Evolutionary conservation across 2,329 filamentous ascomycete genomes (phyloP).

Genomic region (Ramularia endophylla): DNA sequence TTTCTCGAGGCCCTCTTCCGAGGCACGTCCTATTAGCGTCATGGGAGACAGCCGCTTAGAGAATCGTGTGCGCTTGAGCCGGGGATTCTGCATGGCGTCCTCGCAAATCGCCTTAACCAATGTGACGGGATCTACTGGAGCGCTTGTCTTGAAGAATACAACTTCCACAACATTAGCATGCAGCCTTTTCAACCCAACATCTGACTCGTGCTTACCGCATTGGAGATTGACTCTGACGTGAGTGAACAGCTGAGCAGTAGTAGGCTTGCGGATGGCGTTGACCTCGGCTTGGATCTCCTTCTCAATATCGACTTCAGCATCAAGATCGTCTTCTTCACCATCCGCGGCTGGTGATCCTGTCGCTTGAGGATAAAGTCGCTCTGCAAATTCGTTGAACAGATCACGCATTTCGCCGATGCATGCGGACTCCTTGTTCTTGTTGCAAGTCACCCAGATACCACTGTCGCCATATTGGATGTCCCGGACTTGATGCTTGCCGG

Average conservation of each 20-base stretch:
- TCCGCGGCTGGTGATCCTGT: constrained; percentile 27
- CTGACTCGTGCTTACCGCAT: constrained; percentile 40
- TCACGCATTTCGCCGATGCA: constrained; percentile 61
- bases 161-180: constrained; percentile 36
- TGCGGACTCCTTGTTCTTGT: constrained; percentile 63
- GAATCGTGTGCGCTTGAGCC: constrained; percentile 51
- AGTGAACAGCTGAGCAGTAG: constrained; percentile 45
- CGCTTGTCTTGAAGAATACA: constrained; percentile 52
- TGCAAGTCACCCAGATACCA: constrained; percentile 74
- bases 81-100: constrained; percentile 46
- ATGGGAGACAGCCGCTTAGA: constrained; percentile 57
- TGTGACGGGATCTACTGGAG: constrained; percentile 54
- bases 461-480: constrained; percentile 60
- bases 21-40: constrained; percentile 58
- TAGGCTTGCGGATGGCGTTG: constrained; percentile 52
- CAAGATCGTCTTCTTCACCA: constrained; percentile 29
- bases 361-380: constrained; percentile 47
- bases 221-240: constrained; percentile 51
- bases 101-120: constrained; percentile 55
- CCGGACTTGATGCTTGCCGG: constrained; percentile 14
- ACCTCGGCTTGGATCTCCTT: constrained; percentile 66
- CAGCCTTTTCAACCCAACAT: neutral
- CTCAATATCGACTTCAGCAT: constrained; percentile 56
- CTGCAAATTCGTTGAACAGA: constrained; percentile 62
- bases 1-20: constrained; percentile 60